Percentiles rank a stretch among this genome's conserved stretches.
These are phyloP conservation scores for Populus alba DNA, from an alignment of 345 rosid genomes.

Conservation along the genomic window DNA sequence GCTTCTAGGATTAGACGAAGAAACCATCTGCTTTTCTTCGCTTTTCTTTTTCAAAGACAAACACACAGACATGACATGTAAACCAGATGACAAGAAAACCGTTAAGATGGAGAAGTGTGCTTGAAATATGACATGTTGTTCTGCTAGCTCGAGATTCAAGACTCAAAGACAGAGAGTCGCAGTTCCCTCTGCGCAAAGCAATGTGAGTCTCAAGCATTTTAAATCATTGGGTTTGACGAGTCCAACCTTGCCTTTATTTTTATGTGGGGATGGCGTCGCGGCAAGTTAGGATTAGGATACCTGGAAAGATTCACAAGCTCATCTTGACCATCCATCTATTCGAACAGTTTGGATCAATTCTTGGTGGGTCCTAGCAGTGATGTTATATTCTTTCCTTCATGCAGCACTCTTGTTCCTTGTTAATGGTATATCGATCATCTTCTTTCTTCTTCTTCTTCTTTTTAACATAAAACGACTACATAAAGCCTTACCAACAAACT, in stretches of 20 bases:
- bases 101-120: conserved; percentile 4
- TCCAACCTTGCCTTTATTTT: conserved; percentile 31
- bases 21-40: conserved; percentile 6
- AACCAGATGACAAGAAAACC: conserved; percentile 27
- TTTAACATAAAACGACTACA: no score
- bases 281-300: background rate
- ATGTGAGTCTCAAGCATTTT: conserved; percentile 20
- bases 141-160: conserved; percentile 24
- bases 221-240: conserved; percentile 46
- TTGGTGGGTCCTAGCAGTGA: background rate
- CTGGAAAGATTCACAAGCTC: background rate
- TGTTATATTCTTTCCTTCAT: background rate
- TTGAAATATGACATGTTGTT: no score
- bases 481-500: no score
- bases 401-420: background rate
- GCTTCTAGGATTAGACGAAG: conserved; percentile 15
- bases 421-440: no score
- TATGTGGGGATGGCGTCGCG: background rate
- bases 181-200: conserved; percentile 36
- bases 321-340: background rate
- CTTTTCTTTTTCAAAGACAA: conserved; percentile 21
- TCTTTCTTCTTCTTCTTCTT: no score
- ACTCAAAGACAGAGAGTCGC: background rate
- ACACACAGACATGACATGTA: background rate
- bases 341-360: background rate